Conservation (phyloP, 306 rosid genomes). For the Cucumis sativus region Cucumber_9930_V3 NC_026660.2:22387501-22388000, state of each 20-base stretch:
- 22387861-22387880: not conserved
- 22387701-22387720: not conserved
- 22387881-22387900: not conserved
- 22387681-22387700: not conserved
- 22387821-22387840: not conserved
- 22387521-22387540: not conserved
- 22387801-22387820: not conserved
- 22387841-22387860: not conserved
- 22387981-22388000: too few relatives aligned
- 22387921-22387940: not conserved
- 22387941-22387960: not conserved
- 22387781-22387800: not conserved
- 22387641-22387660: not conserved
- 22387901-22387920: not conserved
- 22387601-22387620: slow-evolving; percentile 1
- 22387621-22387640: not conserved
- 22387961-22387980: too few relatives aligned
- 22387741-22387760: not conserved
- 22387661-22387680: not conserved
- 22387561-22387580: not conserved
- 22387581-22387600: not conserved
- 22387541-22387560: not conserved
- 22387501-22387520: too few relatives aligned
- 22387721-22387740: not conserved
- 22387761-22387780: not conserved